These are phyloP conservation scores for Phoma sp. DNA, from an alignment of 2,329 filamentous ascomycete species.

Conservation along the genomic window DNA sequence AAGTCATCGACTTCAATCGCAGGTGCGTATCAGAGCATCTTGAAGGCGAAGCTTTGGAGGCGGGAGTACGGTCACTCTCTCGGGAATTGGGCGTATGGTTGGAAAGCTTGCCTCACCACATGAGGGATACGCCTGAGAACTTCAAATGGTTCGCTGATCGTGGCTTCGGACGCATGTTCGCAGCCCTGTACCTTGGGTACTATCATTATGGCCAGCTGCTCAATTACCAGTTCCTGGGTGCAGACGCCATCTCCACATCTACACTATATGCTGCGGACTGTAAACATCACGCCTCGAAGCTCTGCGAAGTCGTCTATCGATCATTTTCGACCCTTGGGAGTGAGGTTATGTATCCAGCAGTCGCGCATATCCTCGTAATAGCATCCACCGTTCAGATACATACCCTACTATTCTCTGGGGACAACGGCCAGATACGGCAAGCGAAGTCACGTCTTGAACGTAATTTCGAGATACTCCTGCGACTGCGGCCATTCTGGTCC, in stretches of 20 bases:
- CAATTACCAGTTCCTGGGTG: slow-evolving; percentile 33
- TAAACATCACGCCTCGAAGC: slow-evolving; percentile 31
- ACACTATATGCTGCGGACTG: slow-evolving; percentile 30
- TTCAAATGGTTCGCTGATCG: slow-evolving; percentile 30
- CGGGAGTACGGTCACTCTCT: slow-evolving; percentile 26
- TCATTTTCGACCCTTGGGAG: slow-evolving; percentile 28
- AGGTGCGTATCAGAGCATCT: slow-evolving; percentile 33
- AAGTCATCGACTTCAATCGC: slow-evolving; percentile 34
- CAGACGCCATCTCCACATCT: slow-evolving; percentile 22
- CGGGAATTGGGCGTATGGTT: slow-evolving; percentile 30
- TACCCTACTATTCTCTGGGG: slow-evolving; percentile 31
- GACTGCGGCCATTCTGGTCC: slow-evolving; percentile 31
- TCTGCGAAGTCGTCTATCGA: slow-evolving; percentile 33
- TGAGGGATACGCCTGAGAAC: slow-evolving; percentile 34
- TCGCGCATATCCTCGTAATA: slow-evolving; percentile 34
- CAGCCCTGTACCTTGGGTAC: slow-evolving; percentile 33
- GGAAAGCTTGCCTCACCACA: slow-evolving; percentile 29
- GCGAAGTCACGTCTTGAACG: slow-evolving; percentile 33
- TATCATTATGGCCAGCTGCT: slow-evolving; percentile 35
- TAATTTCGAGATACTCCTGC: slow-evolving; percentile 33
- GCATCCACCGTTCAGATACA: slow-evolving; percentile 35
- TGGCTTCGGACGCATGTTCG: slow-evolving; percentile 33
- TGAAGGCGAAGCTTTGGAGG: slow-evolving; percentile 23
- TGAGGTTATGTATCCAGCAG: slow-evolving; percentile 32
- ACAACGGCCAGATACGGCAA: slow-evolving; percentile 29